Percentiles rank a stretch among this genome's conserved stretches.
phyloP scores from a whole-genome alignment of 2,329 filamentous ascomycete genomes.

The Claviceps sp. region DNA sequence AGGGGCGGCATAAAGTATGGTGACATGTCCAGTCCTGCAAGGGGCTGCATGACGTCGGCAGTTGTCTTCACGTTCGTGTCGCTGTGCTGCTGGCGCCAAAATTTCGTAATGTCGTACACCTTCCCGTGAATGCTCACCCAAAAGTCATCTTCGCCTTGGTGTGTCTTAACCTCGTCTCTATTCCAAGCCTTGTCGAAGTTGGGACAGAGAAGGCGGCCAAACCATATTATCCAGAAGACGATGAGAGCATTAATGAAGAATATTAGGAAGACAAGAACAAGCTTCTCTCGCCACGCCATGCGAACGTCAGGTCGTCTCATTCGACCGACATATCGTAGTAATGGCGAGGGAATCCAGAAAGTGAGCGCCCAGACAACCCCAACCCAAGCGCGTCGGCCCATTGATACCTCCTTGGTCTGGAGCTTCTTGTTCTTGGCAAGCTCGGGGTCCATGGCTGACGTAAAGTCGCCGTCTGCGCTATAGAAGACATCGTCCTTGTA shows the following conservation, averaged over 20 bases:
- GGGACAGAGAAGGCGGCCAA: slow-evolving; percentile 77
- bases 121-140: slow-evolving; percentile 78
- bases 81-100: slow-evolving; percentile 76
- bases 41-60: slow-evolving; percentile 54
- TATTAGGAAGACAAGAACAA: slow-evolving; percentile 73
- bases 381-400: slow-evolving; percentile 64
- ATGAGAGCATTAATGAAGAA: slow-evolving; percentile 66
- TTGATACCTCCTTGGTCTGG: slow-evolving; percentile 51
- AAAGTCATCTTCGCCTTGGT: slow-evolving; percentile 62
- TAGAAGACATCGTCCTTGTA: slow-evolving; percentile 64
- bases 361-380: slow-evolving; percentile 73
- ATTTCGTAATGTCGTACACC: slow-evolving; percentile 86
- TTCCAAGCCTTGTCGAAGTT: slow-evolving; percentile 87
- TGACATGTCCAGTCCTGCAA: slow-evolving; percentile 68
- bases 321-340: slow-evolving; percentile 68
- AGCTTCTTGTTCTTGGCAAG: slow-evolving; percentile 65
- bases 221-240: slow-evolving; percentile 83
- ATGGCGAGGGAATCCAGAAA: slow-evolving; percentile 85
- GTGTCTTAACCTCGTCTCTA: slow-evolving; percentile 51
- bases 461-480: slow-evolving; percentile 53
- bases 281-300: slow-evolving; percentile 93
- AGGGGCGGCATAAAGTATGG: slow-evolving; percentile 78
- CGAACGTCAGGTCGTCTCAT: slow-evolving; percentile 97
- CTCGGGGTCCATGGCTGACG: slow-evolving; percentile 61
- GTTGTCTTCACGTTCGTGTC: slow-evolving; percentile 51